These are phyloP conservation scores for Pseudogymnoascus sp. DNA, from an alignment of 2,329 filamentous ascomycete species.

Conservation along the genomic window DNA sequence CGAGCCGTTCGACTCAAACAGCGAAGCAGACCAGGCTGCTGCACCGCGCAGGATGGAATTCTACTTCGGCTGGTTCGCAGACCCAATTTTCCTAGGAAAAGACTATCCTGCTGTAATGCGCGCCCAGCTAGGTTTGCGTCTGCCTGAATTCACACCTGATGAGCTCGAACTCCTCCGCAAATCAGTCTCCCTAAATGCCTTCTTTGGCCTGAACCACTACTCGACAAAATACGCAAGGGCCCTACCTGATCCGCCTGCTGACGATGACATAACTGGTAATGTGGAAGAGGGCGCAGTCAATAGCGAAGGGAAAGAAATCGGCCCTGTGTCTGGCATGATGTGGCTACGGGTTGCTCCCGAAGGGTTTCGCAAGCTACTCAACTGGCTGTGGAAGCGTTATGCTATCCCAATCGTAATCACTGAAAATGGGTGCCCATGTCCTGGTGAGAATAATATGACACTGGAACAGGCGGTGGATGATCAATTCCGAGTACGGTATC, in stretches of 20 bases:
- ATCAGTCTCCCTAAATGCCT: constrained; percentile 17
- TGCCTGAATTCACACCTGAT: constrained; percentile 19
- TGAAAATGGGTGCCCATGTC: constrained; percentile 31
- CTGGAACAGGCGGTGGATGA: constrained; percentile 32
- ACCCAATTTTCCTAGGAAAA: constrained; percentile 22
- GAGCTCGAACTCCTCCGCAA: constrained; percentile 20
- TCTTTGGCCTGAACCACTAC: constrained; percentile 27
- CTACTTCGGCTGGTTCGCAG: constrained; percentile 26
- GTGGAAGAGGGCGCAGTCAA: constrained; percentile 21
- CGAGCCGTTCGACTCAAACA: constrained; percentile 22
- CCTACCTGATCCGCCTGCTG: constrained; percentile 17
- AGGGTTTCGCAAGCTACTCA: constrained; percentile 23
- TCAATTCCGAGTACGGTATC: constrained; percentile 32
- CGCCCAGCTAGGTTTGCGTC: constrained; percentile 19
- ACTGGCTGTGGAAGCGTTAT: constrained; percentile 22
- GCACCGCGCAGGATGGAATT: constrained; percentile 24
- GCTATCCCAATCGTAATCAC: constrained; percentile 23
- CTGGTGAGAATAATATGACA: constrained; percentile 29
- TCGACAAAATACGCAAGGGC: constrained; percentile 24
- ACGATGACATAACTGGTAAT: constrained; percentile 22
- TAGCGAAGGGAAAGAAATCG: constrained; percentile 19
- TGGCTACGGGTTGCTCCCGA: constrained; percentile 17
- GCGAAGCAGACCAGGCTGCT: constrained; percentile 19
- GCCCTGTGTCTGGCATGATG: constrained; percentile 18
- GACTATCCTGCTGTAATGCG: constrained; percentile 23